Base-by-base conservation (phyloP, 1,139 yeast species). In the Suzukiozyma palmioleophila region DNA sequence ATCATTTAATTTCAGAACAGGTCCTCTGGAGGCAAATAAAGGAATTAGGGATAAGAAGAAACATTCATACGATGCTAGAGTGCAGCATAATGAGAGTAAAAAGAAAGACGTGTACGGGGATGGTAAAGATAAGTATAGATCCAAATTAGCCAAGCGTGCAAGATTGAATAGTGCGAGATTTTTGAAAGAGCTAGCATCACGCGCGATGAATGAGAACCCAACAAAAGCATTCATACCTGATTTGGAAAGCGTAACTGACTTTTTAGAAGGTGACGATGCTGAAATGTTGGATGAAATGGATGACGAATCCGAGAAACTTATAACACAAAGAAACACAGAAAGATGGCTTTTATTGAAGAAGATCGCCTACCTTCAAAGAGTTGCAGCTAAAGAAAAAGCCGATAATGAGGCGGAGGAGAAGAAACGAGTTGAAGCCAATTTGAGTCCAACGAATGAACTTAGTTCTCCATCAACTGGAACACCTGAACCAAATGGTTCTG, bases 41-140 rank as follows among this genome's bases (percentile, higher is more conserved):
- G 97, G 97, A 38, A 76, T 90, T 26, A 70, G 95, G 44, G 97
- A 89, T 45, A 80, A 77, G 56, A 90, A 90, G 64, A 79, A 82
- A 42, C 77, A 81, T 41, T 86, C 96, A 14, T 73, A 81, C 2
- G 97, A 90, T 60, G 74, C 88, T 1, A 75, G 97, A 54, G 82
- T 90, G 33, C 83, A 82, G 40, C 80, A 81, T 37, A 85, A 75
- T 53, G 66, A 66, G 10, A 62, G 59, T 16, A 97, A 90, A 56
- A 65, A 69, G 41, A 65, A 66, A 14, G 97, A 90, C 58, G 94
- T 89, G 10, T 75, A 66, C 9, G 97, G 97, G 7, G 67, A 69
- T 25, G 96, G 96, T 7, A 50, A 61, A 7, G 97, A 89, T 56
- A 72, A 71, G 46, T 78, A 75, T 66, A 69, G 71, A 41, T 52